A percentile compares a stretch with the other conserved stretches of the same genome.
These are phyloP conservation scores for Phoma sp. DNA, from an alignment of 2,329 filamentous ascomycete species.

Conservation along the genomic window DNA sequence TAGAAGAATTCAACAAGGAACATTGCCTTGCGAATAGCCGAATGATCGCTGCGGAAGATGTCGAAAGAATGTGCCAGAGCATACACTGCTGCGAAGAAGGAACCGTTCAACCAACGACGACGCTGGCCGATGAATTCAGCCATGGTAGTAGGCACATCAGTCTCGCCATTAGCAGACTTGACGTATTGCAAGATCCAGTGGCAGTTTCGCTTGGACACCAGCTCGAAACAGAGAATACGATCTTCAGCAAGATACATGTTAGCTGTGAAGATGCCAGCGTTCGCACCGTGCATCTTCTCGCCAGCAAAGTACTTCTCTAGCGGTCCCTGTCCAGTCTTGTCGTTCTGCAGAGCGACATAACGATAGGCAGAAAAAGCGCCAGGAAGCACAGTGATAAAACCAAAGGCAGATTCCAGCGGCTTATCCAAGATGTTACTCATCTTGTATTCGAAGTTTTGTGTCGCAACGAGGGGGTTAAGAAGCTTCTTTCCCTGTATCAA, in stretches of 20 bases:
- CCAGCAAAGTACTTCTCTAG: slow-evolving; percentile 97
- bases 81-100: slow-evolving; percentile 97
- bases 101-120: slow-evolving; percentile 96
- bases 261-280: slow-evolving; percentile 94
- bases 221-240: slow-evolving; percentile 97
- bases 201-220: slow-evolving; percentile 96
- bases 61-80: slow-evolving; percentile 94
- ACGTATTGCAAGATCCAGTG: slow-evolving; percentile 98
- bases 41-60: slow-evolving; percentile 92
- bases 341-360: slow-evolving; percentile 92
- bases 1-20: slow-evolving; percentile 93
- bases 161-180: slow-evolving; percentile 96
- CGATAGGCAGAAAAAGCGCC: slow-evolving; percentile 99
- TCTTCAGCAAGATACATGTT: slow-evolving; percentile 99
- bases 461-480: slow-evolving; percentile 90
- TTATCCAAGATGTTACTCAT: slow-evolving; percentile 99
- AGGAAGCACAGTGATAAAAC: slow-evolving; percentile 94
- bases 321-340: slow-evolving; percentile 91
- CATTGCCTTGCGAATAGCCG: slow-evolving; percentile 82
- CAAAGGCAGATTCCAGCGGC: slow-evolving; percentile 94
- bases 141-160: slow-evolving; percentile 92
- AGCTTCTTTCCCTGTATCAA: slow-evolving; percentile 72
- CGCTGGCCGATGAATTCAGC: slow-evolving; percentile 94
- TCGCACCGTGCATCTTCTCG: slow-evolving; percentile 91
- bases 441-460: slow-evolving; percentile 99